Percentiles rank a stretch among this genome's conserved stretches.
These are phyloP conservation scores for Trichomonascus vanleenenianus DNA, from an alignment of 805 yeast genomes.

Conservation along the genomic window DNA sequence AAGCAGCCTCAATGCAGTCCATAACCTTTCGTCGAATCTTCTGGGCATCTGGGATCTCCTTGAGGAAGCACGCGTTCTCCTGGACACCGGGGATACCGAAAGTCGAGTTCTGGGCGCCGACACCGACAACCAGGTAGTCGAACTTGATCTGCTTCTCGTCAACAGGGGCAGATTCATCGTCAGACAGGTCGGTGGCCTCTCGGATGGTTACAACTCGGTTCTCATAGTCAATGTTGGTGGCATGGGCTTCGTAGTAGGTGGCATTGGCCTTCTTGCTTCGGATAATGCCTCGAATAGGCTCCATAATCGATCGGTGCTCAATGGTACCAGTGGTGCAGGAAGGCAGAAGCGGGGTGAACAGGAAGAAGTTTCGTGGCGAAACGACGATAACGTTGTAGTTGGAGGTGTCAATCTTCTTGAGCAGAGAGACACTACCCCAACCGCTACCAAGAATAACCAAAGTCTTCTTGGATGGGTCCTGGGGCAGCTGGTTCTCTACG, in stretches of 20 bases:
- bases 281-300: conserved; percentile 83
- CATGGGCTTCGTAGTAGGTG: conserved; percentile 88
- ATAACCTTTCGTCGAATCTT: conserved; percentile 74
- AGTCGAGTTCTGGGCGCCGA: conserved; percentile 92
- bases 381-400: conserved; percentile 83
- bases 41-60: conserved; percentile 84
- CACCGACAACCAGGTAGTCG: conserved; percentile 85
- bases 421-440: conserved; percentile 86
- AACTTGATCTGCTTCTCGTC: conserved; percentile 45
- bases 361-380: conserved; percentile 90
- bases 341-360: conserved; percentile 93
- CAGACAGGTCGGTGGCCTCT: conserved; percentile 23
- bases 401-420: conserved; percentile 78
- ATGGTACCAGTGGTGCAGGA: conserved; percentile 93
- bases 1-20: conserved; percentile 85
- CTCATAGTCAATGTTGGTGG: conserved; percentile 70
- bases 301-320: conserved; percentile 83
- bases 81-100: conserved; percentile 90
- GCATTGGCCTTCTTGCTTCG: conserved; percentile 65
- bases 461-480: conserved; percentile 60
- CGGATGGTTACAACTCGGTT: conserved; percentile 56
- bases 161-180: conserved; percentile 33
- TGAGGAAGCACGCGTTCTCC: conserved; percentile 80
- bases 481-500: conserved; percentile 30
- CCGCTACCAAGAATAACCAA: conserved; percentile 70